Base-by-base conservation (phyloP, 1,284 basidiomycete species). In the Leccinum laetum region DNA sequence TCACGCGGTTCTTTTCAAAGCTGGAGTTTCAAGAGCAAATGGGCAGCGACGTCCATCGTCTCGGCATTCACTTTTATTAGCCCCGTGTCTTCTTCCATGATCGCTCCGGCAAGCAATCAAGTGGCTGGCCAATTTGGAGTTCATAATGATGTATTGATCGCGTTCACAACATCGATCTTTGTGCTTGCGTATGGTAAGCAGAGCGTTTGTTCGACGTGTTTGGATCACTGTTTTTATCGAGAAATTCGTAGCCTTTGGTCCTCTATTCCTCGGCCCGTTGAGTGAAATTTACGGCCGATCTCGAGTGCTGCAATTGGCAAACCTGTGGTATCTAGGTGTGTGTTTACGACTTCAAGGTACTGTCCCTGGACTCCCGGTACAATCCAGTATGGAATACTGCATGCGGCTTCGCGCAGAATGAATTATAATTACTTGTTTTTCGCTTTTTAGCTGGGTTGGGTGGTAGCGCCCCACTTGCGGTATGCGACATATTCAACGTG, bases 81-180 rank as follows among this genome's bases (percentile, higher is more conserved):
- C 16, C 82, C 85, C 1, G 80, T 84, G 7, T 79, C 85, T 1
- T 84, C 84, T 24, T 81, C 85, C 35, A 90, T 92, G 85, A 82
- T 91, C 37, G 88, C 93, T 0, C 90, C 91, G 0, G 89, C 90
- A 0, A 80, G 83, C 1, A 70, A 69, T 0, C 81, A 85, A 58
- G 69, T 93, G 7, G 85, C 88, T 1, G 61, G 68, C 13, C 75
- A 88, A 24, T 87, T 91, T 68, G 82, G 84, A 1, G 82, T 93
- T 16, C 85, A 83, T 3, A 85, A 72, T 18, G 26, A 26, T 6
- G 26, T 29, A 3, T 67, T 88, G 2, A 79, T 86, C 14, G 87
- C 87, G 0, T 81, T 93, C 73, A 83, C 83, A 4, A 86, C 86
- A 0, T 89, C 87, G 1, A 81, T 93, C 1, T 93, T 92, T 69